Conservation (phyloP, 345 rosid genomes). For the Crucihimalaya himalaica region DNA sequence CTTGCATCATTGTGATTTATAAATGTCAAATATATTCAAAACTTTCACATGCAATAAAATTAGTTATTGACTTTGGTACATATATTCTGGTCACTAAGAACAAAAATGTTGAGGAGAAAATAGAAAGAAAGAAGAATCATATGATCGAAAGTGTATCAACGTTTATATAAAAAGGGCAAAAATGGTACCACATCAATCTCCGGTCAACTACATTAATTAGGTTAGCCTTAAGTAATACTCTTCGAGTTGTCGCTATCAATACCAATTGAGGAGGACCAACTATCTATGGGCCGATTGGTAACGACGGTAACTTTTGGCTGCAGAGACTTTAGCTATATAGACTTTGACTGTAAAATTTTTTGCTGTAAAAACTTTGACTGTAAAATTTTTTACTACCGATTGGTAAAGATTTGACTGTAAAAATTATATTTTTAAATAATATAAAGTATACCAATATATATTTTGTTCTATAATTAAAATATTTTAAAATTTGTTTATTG, state of each 20-base stretch:
- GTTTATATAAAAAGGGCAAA: slow-evolving; percentile 24
- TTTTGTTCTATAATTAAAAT: no score
- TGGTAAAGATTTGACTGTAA: no score
- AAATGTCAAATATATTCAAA: not conserved
- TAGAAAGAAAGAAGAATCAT: not conserved
- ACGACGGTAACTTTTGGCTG: no score
- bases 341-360: no score
- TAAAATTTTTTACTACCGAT: no score
- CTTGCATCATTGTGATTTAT: not conserved
- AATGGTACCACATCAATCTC: slow-evolving; percentile 14
- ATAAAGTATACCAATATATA: no score
- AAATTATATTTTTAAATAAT: no score
- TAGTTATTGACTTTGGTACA: not conserved
- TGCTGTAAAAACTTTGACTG: no score
- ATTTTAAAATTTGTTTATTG: no score
- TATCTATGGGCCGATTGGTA: no score
- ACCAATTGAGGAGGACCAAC: slow-evolving; percentile 31
- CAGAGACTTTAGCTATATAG: no score
- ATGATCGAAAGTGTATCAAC: slow-evolving; percentile 3
- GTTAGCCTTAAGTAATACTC: slow-evolving; percentile 6
- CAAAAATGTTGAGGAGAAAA: not conserved
- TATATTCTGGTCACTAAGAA: not conserved
- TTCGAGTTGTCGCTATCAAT: slow-evolving; percentile 30
- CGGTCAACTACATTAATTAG: slow-evolving; percentile 30
- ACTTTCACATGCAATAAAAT: not conserved